Conservation (phyloP, 371 early-diverging fungal genomes). For the Capillidium heterosporum region DNA sequence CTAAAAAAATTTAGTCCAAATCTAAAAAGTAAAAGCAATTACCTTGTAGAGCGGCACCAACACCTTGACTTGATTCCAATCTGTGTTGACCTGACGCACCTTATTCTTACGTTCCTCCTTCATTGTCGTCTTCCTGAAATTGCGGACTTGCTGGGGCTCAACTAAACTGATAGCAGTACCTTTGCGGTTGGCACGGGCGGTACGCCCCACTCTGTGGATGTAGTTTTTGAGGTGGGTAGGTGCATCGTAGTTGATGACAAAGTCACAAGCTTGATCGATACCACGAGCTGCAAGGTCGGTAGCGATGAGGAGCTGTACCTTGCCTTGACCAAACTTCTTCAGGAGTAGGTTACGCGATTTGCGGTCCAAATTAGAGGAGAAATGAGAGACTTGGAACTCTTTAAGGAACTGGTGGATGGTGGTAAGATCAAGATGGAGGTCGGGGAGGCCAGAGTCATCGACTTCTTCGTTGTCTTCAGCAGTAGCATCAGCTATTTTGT, state of each 20-base stretch:
- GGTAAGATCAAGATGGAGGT: constrained; percentile 9
- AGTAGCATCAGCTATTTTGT: too few species aligned
- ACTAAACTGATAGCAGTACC: constrained; percentile 71
- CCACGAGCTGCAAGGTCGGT: constrained; percentile 94
- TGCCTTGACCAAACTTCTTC: constrained; percentile 43
- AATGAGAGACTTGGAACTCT: constrained; percentile 34
- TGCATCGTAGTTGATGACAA: constrained; percentile 88
- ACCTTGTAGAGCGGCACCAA: neutral
- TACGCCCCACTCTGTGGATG: constrained; percentile 96
- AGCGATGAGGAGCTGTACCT: constrained; percentile 59
- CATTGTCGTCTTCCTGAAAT: neutral
- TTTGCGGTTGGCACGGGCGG: constrained; percentile 85
- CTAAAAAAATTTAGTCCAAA: too few species aligned
- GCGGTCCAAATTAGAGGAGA: constrained; percentile 63
- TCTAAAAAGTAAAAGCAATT: neutral
- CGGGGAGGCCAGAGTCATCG: neutral
- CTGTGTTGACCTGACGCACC: neutral
- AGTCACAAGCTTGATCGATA: constrained; percentile 61
- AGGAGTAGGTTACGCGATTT: constrained; percentile 43
- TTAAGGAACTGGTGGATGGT: too few species aligned
- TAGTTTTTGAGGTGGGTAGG: constrained; percentile 80
- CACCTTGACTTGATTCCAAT: neutral
- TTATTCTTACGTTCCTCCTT: neutral
- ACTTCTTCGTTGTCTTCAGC: neutral
- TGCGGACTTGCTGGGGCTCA: neutral